Percentiles rank a stretch among this genome's conserved stretches.
These are phyloP conservation scores for Haplosporangium gracile DNA, from an alignment of 192 early-diverging fungal species.

Conservation along the genomic window DNA sequence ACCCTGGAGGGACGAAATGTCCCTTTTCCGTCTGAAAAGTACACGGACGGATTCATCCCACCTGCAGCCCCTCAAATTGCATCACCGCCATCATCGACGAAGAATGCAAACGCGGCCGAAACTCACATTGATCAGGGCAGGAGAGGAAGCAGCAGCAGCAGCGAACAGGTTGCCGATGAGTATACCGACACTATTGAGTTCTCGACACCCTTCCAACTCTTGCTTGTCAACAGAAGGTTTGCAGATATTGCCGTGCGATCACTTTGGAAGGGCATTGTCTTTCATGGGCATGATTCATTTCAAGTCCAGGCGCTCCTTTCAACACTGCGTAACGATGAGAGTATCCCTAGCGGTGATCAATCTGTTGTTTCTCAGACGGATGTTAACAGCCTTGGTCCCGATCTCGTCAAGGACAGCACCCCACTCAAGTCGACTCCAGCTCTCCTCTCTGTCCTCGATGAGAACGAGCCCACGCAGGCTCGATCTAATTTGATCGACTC, in stretches of 20 bases:
- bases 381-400: not conserved
- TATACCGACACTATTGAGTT: constrained; percentile 2
- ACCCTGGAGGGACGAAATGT: not conserved
- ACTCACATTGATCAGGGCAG: not conserved
- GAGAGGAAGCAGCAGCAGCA: not conserved
- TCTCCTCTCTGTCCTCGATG: not conserved
- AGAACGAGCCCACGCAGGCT: not conserved
- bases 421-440: not conserved
- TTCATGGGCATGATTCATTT: constrained; percentile 46
- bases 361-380: not conserved
- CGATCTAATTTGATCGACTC: not conserved
- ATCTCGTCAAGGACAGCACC: not conserved
- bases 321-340: not conserved
- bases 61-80: not conserved
- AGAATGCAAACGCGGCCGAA: not conserved
- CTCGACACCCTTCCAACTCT: constrained; percentile 30
- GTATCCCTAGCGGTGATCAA: not conserved
- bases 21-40: not conserved
- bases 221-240: constrained; percentile 37
- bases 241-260: constrained; percentile 18
- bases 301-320: constrained; percentile 26
- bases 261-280: constrained; percentile 39
- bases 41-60: not conserved
- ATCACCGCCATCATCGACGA: not conserved
- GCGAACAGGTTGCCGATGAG: not conserved